Conservation (phyloP, 176 grass and related monocot genomes). For the Chrysopogon serrulatus region DNA sequence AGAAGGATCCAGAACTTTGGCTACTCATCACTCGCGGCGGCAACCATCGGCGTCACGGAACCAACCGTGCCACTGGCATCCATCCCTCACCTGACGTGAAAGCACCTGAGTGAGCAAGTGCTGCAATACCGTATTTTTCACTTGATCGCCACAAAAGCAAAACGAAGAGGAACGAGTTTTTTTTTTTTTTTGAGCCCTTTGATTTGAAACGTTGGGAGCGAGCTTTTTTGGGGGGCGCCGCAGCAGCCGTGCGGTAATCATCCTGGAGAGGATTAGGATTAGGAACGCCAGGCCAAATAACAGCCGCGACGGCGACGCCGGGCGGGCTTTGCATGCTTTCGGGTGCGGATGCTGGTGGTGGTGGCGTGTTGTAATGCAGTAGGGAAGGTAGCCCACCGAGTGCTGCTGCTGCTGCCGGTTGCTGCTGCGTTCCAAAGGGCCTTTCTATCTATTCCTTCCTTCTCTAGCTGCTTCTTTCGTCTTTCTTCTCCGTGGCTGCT, state of each 20-base stretch:
- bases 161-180: background rate
- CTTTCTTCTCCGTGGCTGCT: background rate
- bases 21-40: background rate
- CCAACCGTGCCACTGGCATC: background rate
- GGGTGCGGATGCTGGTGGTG: background rate
- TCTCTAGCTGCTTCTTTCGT: background rate
- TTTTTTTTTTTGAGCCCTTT: background rate
- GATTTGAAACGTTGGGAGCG: background rate
- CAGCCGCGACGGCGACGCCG: background rate
- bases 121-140: background rate
- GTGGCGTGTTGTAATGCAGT: background rate
- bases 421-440: background rate
- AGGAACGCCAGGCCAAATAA: constrained; percentile 1
- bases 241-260: background rate
- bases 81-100: background rate
- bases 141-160: background rate
- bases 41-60: background rate
- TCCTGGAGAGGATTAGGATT: background rate
- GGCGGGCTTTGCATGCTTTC: background rate
- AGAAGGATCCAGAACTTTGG: background rate
- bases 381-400: background rate
- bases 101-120: background rate
- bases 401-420: background rate
- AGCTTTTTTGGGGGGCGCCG: background rate
- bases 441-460: background rate